Evolutionary conservation across 805 yeast genomes (phyloP), one percentile per base, ranked within the genome.

Genomic region (Ogataea methanolica): DNA sequence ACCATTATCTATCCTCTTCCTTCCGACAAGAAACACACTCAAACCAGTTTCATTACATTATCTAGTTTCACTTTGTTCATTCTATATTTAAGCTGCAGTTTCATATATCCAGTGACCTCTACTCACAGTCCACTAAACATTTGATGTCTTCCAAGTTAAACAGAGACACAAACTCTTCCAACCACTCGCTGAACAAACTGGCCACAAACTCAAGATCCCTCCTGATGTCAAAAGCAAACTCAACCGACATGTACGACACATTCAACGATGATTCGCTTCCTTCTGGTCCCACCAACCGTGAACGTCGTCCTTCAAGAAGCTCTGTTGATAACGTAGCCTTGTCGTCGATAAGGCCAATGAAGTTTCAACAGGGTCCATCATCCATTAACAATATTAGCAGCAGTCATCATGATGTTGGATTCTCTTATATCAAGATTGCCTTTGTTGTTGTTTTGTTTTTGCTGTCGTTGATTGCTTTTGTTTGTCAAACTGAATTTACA

Each of bases 401-500:
- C 48, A 42, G 3, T 33, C 41, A 34, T n/a, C 58, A 55, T 29
- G 56, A 54, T 15, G 50, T 57, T n/a, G 57, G 55, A 11, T 63
- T 61, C 36, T 67, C 71, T 2, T 61, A 63, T 48, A 56, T 65
- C 36, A 73, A 69, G 47, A 58, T 78, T n/a, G 49, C 68, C 5
- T 71, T 76, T 53, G 79, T 82, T 5, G 65, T 69, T 3, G 53
- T 67, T 1, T 70, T 85, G 2, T 74, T 82, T 38, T 14, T 72
- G 1, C 48, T 78, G 1, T 76, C 85, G 0, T 54, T 82, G 49
- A 58, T 78, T 7, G 58, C 90, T 3, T 89, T 89, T 66, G 90
- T 89, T 5, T 58, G 75, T 15, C 96, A 88, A 61, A 88, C 96
- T 0, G 96, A 88, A 61, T 70, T 83, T 50, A 87, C 95, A 2